Base-by-base conservation (phyloP, 176 grass and related monocot species). In the Dactylis glomerata region DNA sequence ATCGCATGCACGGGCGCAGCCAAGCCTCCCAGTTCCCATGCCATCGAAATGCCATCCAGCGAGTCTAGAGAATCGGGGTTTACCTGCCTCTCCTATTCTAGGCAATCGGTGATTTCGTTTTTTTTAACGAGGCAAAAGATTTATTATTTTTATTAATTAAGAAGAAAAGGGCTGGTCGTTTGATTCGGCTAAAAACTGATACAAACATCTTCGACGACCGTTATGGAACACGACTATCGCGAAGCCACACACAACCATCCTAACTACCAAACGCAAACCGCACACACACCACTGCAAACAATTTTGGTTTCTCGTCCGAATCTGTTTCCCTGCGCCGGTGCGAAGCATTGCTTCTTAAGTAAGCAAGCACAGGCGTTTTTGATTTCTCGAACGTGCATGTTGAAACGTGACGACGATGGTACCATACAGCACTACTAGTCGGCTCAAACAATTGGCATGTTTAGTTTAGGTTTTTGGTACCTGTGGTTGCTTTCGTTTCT, bases 261-360 rank as follows among this genome's bases (percentile, higher is more conserved):
- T n/a, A n/a, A n/a, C n/a, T n/a, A n/a, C n/a, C n/a, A n/a, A n/a
- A n/a, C n/a, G n/a, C n/a, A n/a, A n/a, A n/a, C n/a, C n/a, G n/a
- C n/a, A n/a, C n/a, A n/a, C n/a, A n/a, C n/a, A n/a, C n/a, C n/a
- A n/a, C n/a, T n/a, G n/a, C n/a, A n/a, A n/a, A n/a, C n/a, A n/a
- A n/a, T n/a, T n/a, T n/a, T n/a, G n/a, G 69, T 47, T 30, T 46
- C 41, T 27, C 69, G 41, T 73, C 69, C 14, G 24, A 30, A 19
- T 47, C 23, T 47, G 69, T 15, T 73, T 73, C 5, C 5, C 0
- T 30, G 69, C 26, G 69, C 42, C 24, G 41, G 16, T 47, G 69
- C 69, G 3, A 73, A 28, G 69, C 4, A 73, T 73, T 73, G 69
- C 69, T 73, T 73, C 69, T 8, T 73, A 73, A 73, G 46, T 73